Evolutionary conservation across 345 rosid species (phyloP), one percentile per base, ranked within the genome.

Genomic region (Moricandia arvensis): DNA sequence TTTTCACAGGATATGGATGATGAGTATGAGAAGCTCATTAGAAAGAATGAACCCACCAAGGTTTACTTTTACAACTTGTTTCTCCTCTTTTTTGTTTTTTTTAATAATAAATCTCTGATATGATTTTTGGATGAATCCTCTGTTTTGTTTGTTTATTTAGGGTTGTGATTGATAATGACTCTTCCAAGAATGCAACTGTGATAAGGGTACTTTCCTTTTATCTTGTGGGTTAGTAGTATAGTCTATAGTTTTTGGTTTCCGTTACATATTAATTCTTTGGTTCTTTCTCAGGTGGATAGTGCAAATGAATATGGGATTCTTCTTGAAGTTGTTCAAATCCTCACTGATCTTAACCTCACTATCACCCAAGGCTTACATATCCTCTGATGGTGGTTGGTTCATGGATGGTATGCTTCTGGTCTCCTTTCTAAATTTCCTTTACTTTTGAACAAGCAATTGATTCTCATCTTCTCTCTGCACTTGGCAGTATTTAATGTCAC

Each of bases 381-480:
- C 97, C 38, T 92, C 99, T 78, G 99, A 95, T 84, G 93, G 97
- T 57, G 90, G 90, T 62, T 95, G 99, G 99, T 89, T 95, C 79
- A 95, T 95, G 99, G 99, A 92, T 82, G 99, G 97, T 91, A 79
- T 73, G 77, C 60, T 60, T 29, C 69, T 43, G 2, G 12, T 3
- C 49, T 43, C 5, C n/a, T n/a, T 59, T 38, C 51, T 49, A 8
- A 12, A 17, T 26, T 67, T 5, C 9, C 6, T 17, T 16, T 9
- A 12, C 69, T 30, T 45, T 1, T 49, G 63, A 41, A 51, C 43
- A n/a, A 15, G 7, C 63, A 59, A 38, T 3, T 68, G 78, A 63
- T 2, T 76, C 63, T 38, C 71, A 10, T 53, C 8, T 35, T 43
- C 34, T 70, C 64, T 72, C 3, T 71, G 61, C 29, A 55, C 31